Evolutionary conservation across 495 filamentous ascomycete genomes (phyloP), one percentile per base, ranked within the genome.

Genomic region (Lindgomyces ingoldianus): DNA sequence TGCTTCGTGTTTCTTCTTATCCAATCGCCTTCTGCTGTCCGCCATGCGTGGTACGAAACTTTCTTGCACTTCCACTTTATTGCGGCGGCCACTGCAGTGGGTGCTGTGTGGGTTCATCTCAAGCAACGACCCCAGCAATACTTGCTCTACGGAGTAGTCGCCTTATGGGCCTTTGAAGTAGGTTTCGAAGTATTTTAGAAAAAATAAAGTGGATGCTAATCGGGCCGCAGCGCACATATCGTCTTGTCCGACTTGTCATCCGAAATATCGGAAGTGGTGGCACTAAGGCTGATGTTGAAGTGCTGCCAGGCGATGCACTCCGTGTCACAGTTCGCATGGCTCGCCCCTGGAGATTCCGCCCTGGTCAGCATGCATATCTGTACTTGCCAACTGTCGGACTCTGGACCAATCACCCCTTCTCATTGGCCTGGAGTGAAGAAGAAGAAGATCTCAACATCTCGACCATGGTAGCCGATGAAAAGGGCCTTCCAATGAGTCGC

Each of bases 21-120:
- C 3, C 81, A 84, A 48, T 88, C 92, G 26, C 78, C 87, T 12
- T 90, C 90, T 1, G 83, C 90, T 3, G 69, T 98, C 45, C 85
- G 94, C 36, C 93, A 96, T 74, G 93, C 93, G 18, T 96, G 96
- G 76, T 98, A 98, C 75, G 95, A 98, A 76, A 90, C 88, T 0
- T 98, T 98, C 77, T 80, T 98, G 59, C 86, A 89, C 66, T 69
- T 88, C 22, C 94, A 98, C 74, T 89, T 95, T 65, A 77, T 84
- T 24, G 73, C 92, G 14, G 89, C 85, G 14, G 74, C 84, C 18
- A 68, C 88, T 42, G 74, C 81, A 21, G 82, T 92, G 29, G 82
- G 79, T 56, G 81, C 81, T 67, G 77, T 89, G 1, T 96, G 86
- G 82, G 76, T 91, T 39, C 93, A 98, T 77, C 81, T 74, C 30